Conservation (phyloP, 805 yeast genomes). For the Zygotorulaspora chibaensis region DNA sequence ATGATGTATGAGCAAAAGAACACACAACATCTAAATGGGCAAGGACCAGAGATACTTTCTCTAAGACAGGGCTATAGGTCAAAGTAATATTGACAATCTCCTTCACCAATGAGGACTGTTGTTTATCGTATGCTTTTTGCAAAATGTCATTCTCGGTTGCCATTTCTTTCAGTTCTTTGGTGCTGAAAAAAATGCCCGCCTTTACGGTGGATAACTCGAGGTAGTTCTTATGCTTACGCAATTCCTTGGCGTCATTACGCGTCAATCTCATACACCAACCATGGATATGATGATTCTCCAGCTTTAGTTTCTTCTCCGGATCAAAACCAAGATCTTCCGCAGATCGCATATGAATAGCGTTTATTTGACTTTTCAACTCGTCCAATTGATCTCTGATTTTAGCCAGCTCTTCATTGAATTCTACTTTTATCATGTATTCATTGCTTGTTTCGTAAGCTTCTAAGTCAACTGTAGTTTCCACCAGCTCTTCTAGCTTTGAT, state of each 20-base stretch:
- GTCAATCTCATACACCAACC: constrained; percentile 96
- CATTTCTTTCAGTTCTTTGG: constrained; percentile 54
- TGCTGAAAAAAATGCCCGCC: constrained; percentile 92
- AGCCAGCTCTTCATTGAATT: constrained; percentile 75
- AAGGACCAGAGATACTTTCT: constrained; percentile 56
- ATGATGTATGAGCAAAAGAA: constrained; percentile 78
- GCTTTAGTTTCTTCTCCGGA: constrained; percentile 78
- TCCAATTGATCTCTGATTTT: constrained; percentile 57
- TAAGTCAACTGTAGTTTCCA: constrained; percentile 88
- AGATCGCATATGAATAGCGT: constrained; percentile 54
- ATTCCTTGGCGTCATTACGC: constrained; percentile 76
- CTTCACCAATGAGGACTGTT: constrained; percentile 72
- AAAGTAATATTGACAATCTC: constrained; percentile 79
- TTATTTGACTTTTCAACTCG: constrained; percentile 49
- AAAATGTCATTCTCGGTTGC: constrained; percentile 56
- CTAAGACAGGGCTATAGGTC: constrained; percentile 77
- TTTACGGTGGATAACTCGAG: constrained; percentile 85
- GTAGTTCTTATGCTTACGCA: constrained; percentile 56
- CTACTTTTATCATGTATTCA: constrained; percentile 83
- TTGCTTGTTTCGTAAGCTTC: constrained; percentile 69
- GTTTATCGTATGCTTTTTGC: constrained; percentile 62
- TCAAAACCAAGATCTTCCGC: constrained; percentile 78
- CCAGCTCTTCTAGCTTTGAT: constrained; percentile 70
- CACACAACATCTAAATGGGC: constrained; percentile 79
- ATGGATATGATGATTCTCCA: constrained; percentile 81